Percentiles rank a stretch among this genome's conserved stretches.
Evolutionary conservation across 2,329 filamentous ascomycete genomes (phyloP).

Genomic region (Didymella pinodella): DNA sequence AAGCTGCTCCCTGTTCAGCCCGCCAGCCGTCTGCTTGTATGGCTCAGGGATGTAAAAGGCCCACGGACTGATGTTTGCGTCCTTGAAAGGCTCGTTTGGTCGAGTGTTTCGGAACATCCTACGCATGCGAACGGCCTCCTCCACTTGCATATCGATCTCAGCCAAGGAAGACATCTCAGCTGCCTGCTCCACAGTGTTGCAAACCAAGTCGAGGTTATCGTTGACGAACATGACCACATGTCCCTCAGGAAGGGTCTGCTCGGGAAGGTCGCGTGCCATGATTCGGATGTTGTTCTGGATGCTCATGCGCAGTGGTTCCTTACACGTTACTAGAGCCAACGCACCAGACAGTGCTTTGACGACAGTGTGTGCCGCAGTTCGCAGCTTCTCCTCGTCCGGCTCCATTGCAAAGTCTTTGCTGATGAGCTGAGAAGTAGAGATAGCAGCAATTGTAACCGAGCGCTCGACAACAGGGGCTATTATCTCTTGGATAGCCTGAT

Average conservation of each 20-base stretch:
- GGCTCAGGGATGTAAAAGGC: conserved; percentile 92
- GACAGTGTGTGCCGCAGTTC: conserved; percentile 88
- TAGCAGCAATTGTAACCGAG: conserved; percentile 96
- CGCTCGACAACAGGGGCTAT: conserved; percentile 97
- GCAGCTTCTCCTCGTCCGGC: conserved; percentile 84
- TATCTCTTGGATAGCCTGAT: conserved; percentile 91
- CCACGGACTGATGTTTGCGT: conserved; percentile 85
- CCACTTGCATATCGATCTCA: conserved; percentile 94
- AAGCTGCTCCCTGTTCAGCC: conserved; percentile 89
- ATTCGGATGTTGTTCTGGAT: conserved; percentile 98
- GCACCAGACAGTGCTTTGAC: conserved; percentile 94
- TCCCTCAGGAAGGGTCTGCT: conserved; percentile 85
- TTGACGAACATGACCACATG: conserved; percentile 99
- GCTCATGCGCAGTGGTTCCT: conserved; percentile 93
- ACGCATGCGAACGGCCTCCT: conserved; percentile 78
- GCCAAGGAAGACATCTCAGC: conserved; percentile 91
- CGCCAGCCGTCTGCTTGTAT: conserved; percentile 83
- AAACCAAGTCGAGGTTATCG: conserved; percentile 93
- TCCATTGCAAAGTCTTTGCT: conserved; percentile 97
- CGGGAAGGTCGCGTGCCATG: conserved; percentile 69
- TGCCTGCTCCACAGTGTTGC: conserved; percentile 91
- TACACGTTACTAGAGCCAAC: conserved; percentile 95
- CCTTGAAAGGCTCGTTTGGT: conserved; percentile 84
- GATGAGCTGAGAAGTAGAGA: conserved; percentile 94
- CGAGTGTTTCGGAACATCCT: conserved; percentile 77